Percentiles rank a stretch among this genome's conserved stretches.
Conservation (phyloP, 257 asterid genomes). For the Rehmannia glutinosa region DNA sequence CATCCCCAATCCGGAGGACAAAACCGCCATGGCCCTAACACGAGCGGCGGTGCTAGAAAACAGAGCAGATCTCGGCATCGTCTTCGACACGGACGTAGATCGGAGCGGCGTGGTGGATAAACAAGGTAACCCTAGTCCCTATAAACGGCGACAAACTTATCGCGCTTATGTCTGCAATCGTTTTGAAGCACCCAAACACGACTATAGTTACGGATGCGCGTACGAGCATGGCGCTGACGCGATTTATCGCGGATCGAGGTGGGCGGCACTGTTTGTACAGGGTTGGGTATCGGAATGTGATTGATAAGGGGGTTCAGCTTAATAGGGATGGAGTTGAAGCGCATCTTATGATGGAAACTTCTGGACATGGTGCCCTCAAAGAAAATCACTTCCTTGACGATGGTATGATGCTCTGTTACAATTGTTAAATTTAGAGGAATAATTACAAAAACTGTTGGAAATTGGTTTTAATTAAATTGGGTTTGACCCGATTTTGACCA, state of each 20-base stretch:
- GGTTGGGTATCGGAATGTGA: constrained; percentile 89
- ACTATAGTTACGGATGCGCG: constrained; percentile 89
- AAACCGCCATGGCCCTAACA: constrained; percentile 76
- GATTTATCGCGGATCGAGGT: constrained; percentile 50
- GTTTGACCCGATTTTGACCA: no score
- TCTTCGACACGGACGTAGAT: constrained; percentile 88
- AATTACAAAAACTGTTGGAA: no score
- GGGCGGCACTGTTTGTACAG: constrained; percentile 82
- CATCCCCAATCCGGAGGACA: constrained; percentile 94
- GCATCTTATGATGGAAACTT: constrained; percentile 92
- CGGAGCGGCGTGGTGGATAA: constrained; percentile 85
- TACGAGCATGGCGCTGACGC: constrained; percentile 64
- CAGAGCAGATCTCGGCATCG: constrained; percentile 80
- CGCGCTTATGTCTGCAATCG: constrained; percentile 80
- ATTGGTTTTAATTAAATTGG: no score
- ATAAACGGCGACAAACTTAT: constrained; percentile 80
- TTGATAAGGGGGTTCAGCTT: constrained; percentile 78
- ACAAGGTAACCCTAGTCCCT: constrained; percentile 67
- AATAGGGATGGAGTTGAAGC: constrained; percentile 64
- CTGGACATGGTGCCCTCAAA: constrained; percentile 90
- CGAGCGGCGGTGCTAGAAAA: constrained; percentile 67
- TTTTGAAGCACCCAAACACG: constrained; percentile 68
- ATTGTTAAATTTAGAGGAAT: no score
- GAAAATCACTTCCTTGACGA: constrained; percentile 89
- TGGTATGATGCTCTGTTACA: no score